These are phyloP conservation scores for Fragaria vesca DNA, from an alignment of 306 rosid genomes.

Conservation along the genomic window DNA sequence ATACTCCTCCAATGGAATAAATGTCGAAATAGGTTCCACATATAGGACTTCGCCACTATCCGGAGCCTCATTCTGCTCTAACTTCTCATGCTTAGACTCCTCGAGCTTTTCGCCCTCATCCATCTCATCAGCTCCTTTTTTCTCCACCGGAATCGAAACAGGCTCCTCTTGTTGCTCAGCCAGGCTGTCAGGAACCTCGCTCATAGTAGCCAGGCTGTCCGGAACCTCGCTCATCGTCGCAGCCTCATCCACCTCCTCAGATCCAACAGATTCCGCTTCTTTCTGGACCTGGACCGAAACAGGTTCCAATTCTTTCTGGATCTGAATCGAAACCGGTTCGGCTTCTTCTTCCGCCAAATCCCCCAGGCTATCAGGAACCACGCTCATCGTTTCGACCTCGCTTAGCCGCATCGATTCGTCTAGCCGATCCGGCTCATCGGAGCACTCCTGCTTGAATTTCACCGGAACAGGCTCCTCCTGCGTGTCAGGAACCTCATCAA, in stretches of 20 bases:
- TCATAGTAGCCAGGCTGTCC: background rate
- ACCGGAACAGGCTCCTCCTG: background rate
- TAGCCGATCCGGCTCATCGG: background rate
- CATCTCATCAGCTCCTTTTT: background rate
- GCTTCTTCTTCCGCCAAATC: background rate
- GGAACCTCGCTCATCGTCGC: background rate
- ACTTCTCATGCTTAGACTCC: background rate
- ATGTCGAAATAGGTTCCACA: constrained; percentile 4
- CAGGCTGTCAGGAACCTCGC: background rate
- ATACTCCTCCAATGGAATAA: background rate
- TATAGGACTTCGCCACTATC: background rate
- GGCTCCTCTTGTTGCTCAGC: background rate
- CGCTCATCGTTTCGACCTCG: background rate
- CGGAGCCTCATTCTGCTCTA: background rate
- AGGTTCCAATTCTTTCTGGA: no score
- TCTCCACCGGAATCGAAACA: background rate
- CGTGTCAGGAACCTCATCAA: background rate
- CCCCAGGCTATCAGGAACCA: constrained; percentile 1
- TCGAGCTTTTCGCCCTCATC: background rate
- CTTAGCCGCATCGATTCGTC: background rate
- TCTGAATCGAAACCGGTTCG: no score
- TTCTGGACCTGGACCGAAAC: background rate
- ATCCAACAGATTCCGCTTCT: background rate
- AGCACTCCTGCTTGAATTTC: background rate
- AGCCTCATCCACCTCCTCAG: background rate